phyloP scores from a whole-genome alignment of 2,329 filamentous ascomycete genomes.

The Zymoseptoria pseudotritici region DNA sequence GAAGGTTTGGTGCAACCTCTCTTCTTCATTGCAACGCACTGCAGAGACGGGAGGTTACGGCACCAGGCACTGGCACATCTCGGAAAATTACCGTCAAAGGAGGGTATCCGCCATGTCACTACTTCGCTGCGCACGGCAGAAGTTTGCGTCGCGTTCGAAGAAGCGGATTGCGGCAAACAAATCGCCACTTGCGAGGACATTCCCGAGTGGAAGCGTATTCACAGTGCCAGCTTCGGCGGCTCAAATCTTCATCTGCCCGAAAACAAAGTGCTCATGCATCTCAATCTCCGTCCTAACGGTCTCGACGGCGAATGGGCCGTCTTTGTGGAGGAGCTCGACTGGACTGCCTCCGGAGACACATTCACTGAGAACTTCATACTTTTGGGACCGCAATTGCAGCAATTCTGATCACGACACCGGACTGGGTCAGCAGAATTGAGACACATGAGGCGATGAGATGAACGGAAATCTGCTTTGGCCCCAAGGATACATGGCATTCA shows the following conservation, averaged over 20 bases:
- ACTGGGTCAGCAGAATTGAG: background rate
- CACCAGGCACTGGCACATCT: constrained; percentile 21
- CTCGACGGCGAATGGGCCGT: constrained; percentile 25
- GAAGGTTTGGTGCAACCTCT: constrained; percentile 26
- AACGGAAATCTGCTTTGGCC: background rate
- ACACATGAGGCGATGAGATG: background rate
- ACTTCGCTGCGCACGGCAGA: constrained; percentile 20
- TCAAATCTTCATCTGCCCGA: constrained; percentile 12
- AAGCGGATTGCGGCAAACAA: constrained; percentile 12
- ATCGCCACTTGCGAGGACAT: constrained; percentile 21
- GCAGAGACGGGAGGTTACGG: constrained; percentile 22
- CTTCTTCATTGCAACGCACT: constrained; percentile 23
- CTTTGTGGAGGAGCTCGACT: constrained; percentile 16
- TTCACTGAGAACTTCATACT: background rate
- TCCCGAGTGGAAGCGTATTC: constrained; percentile 26
- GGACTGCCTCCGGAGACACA: constrained; percentile 12
- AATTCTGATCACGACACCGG: background rate
- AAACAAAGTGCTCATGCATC: constrained; percentile 14
- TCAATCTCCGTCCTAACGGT: constrained; percentile 23
- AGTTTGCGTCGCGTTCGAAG: constrained; percentile 20
- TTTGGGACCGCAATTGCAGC: background rate
- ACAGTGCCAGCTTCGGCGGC: constrained; percentile 20
- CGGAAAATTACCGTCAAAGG: constrained; percentile 17
- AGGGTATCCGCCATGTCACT: constrained; percentile 25
- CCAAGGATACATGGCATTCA: background rate